Percentiles rank a stretch among this genome's conserved stretches.
phyloP scores from a whole-genome alignment of 768 basidiomycete genomes.

The Sporobolomyces phaffii region DNA sequence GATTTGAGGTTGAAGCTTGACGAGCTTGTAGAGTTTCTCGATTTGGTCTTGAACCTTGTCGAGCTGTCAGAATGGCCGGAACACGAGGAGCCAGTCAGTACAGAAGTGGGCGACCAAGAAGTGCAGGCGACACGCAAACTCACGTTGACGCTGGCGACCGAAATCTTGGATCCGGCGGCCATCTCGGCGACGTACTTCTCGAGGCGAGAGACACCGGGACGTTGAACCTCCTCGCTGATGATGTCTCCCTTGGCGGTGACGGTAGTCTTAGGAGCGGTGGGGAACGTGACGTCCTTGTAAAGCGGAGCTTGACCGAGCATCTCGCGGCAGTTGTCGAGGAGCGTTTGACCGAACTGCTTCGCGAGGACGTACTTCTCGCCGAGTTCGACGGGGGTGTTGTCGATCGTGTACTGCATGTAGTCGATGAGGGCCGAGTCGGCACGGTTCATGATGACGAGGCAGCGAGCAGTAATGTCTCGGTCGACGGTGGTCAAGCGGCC shows the following conservation, averaged over 20 bases:
- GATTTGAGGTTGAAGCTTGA: conserved; percentile 94
- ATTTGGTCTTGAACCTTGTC: conserved; percentile 98
- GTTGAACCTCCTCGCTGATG: conserved; percentile 86
- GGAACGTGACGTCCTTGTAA: conserved; percentile 98
- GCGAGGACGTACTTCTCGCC: conserved; percentile 92
- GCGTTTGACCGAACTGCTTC: conserved; percentile 91
- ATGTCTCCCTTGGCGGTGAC: conserved; percentile 91
- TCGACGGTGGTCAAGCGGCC: conserved; percentile 90
- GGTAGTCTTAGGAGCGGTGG: conserved; percentile 91
- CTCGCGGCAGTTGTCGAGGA: conserved; percentile 87
- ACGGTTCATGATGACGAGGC: conserved; percentile 94
- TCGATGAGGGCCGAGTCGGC: conserved; percentile 84
- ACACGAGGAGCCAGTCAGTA: too few relatives aligned
- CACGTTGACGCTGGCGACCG: conserved; percentile 70
- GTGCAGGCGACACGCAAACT: neutral
- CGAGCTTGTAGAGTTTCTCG: conserved; percentile 91
- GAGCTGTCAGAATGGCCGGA: conserved; percentile 20
- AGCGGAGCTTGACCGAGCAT: conserved; percentile 75
- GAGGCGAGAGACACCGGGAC: conserved; percentile 91
- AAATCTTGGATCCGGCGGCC: conserved; percentile 82
- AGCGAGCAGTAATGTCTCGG: conserved; percentile 87
- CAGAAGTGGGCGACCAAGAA: too few relatives aligned
- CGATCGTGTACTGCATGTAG: conserved; percentile 95
- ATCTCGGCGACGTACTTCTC: conserved; percentile 91
- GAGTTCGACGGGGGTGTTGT: conserved; percentile 61